Conservation (phyloP, 441 rosid genomes). For the Rhodomyrtus psidioides region DNA sequence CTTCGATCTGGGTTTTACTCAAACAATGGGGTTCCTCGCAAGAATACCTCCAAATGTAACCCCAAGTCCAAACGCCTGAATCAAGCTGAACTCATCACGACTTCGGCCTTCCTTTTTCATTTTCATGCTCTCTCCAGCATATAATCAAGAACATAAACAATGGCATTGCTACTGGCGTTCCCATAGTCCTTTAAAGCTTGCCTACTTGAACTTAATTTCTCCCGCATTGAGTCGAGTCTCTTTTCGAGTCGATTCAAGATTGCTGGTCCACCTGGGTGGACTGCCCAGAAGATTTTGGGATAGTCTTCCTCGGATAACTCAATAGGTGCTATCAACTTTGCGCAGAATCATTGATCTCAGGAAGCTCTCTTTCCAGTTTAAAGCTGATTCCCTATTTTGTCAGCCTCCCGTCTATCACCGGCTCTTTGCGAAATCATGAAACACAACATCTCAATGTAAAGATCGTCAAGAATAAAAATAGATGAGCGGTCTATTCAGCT, state of each 20-base stretch:
- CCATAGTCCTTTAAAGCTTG: constrained; percentile 90
- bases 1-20: constrained; percentile 31
- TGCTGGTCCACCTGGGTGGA: constrained; percentile 99
- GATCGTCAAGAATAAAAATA: not conserved
- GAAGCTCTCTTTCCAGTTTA: constrained; percentile 84
- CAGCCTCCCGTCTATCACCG: constrained; percentile 46
- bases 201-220: constrained; percentile 72
- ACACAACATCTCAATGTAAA: not conserved
- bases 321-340: constrained; percentile 35
- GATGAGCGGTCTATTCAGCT: not conserved
- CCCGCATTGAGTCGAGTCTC: constrained; percentile 56
- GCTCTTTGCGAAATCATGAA: not conserved
- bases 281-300: constrained; percentile 87
- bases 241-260: constrained; percentile 77
- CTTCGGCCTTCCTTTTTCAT: constrained; percentile 13
- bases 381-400: constrained; percentile 91
- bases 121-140: constrained; percentile 68
- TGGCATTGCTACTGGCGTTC: constrained; percentile 90
- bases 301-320: constrained; percentile 42
- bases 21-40: constrained; percentile 74
- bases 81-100: constrained; percentile 64
- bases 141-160: constrained; percentile 82
- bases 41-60: constrained; percentile 92
- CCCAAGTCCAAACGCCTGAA: constrained; percentile 94
- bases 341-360: constrained; percentile 88